Conservation (phyloP, 176 grass and related monocot genomes). For the Echinochloa phyllopogon region DNA sequence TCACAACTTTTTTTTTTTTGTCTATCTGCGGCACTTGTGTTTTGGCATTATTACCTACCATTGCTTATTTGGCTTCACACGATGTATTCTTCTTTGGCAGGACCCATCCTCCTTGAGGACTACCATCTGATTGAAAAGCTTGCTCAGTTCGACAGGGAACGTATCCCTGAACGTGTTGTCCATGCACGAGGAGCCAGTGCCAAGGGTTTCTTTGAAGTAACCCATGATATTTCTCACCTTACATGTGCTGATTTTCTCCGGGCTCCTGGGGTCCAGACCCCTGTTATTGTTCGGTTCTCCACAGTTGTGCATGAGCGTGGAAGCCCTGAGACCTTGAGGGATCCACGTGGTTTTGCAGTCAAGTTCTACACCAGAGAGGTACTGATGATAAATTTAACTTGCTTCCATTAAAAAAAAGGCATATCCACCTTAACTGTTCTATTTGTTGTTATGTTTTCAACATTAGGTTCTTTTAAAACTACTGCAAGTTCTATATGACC, state of each 20-base stretch:
- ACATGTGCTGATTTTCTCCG: slow-evolving; percentile 85
- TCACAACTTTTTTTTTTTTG: neutral
- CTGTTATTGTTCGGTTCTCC: slow-evolving; percentile 80
- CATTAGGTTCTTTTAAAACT: neutral
- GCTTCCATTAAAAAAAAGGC: neutral
- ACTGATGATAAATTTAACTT: neutral
- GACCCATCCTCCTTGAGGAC: slow-evolving; percentile 85
- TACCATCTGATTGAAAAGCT: slow-evolving; percentile 94
- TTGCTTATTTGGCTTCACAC: neutral
- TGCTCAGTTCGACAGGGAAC: slow-evolving; percentile 86
- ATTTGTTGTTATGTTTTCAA: neutral
- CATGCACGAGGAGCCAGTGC: slow-evolving; percentile 85
- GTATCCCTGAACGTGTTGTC: slow-evolving; percentile 86
- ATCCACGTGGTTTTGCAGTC: slow-evolving; percentile 84
- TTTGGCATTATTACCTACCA: neutral
- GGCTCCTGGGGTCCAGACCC: slow-evolving; percentile 79
- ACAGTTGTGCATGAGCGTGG: slow-evolving; percentile 89
- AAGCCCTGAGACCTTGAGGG: slow-evolving; percentile 87
- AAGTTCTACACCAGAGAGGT: slow-evolving; percentile 98
- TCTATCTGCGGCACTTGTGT: neutral
- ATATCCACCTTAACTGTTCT: neutral
- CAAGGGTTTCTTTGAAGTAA: slow-evolving; percentile 94
- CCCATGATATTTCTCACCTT: slow-evolving; percentile 81
- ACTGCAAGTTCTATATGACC: neutral
- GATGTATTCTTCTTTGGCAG: slow-evolving; percentile 31